A percentile compares a stretch with the other conserved stretches of the same genome.
These are phyloP conservation scores for Suillus spraguei DNA, from an alignment of 768 basidiomycete species.

Conservation along the genomic window DNA sequence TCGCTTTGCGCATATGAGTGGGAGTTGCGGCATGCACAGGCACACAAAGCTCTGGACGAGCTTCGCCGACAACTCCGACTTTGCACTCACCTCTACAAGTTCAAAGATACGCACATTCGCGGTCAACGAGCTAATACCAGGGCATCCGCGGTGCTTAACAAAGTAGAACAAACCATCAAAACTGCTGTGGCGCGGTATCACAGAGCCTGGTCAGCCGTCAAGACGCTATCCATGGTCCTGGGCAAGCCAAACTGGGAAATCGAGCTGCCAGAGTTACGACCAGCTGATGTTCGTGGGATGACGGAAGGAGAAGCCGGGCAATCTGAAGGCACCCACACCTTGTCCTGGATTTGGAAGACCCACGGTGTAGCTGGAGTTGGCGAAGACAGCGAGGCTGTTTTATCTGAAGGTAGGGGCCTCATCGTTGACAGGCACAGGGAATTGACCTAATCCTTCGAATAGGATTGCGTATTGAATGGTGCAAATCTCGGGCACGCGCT, in stretches of 20 bases:
- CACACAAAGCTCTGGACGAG: no score
- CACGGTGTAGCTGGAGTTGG: neutral
- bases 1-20: no score
- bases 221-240: neutral
- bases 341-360: neutral
- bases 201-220: neutral
- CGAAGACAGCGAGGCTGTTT: neutral
- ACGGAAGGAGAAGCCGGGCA: neutral
- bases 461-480: conserved; percentile 6
- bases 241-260: neutral
- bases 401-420: neutral
- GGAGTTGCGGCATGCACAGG: no score
- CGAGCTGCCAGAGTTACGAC: neutral
- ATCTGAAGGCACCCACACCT: neutral
- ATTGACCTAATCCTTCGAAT: neutral
- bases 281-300: neutral
- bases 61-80: no score
- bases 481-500: no score
- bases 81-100: neutral
- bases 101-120: neutral
- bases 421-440: neutral
- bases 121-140: neutral
- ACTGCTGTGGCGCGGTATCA: neutral
- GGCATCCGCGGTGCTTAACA: neutral
- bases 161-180: neutral